Conservation (phyloP, 768 basidiomycete genomes). For the Leccinum obscurum region DNA sequence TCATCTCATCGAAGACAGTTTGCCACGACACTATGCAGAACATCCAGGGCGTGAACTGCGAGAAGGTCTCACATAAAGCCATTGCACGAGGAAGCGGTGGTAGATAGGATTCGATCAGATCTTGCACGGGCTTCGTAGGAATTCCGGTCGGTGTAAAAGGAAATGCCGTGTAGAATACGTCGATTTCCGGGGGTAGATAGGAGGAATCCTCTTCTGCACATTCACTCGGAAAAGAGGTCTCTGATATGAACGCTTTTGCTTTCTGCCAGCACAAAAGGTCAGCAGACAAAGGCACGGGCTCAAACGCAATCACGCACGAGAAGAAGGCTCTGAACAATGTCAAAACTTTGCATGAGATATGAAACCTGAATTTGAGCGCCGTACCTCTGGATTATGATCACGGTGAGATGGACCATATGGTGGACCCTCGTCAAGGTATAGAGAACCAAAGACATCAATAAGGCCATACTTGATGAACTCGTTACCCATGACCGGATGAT, state of each 20-base stretch:
- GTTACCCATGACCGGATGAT: neutral
- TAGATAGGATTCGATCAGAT: conserved; percentile 46
- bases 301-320: conserved; percentile 33
- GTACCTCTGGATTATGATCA: conserved; percentile 52
- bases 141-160: conserved; percentile 45
- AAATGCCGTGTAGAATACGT: conserved; percentile 43
- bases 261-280: conserved; percentile 3
- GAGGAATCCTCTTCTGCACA: conserved; percentile 40
- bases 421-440: conserved; percentile 42
- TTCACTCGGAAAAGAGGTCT: conserved; percentile 4
- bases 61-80: conserved; percentile 45
- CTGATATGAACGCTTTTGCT: conserved; percentile 10
- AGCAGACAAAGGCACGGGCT: neutral
- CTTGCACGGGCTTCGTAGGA: conserved; percentile 34
- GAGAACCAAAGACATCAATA: conserved; percentile 41
- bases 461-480: conserved; percentile 24
- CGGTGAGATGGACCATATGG: conserved; percentile 31
- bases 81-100: conserved; percentile 45
- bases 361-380: conserved; percentile 10
- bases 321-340: conserved; percentile 39
- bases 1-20: conserved; percentile 44
- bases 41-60: conserved; percentile 53
- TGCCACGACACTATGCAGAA: conserved; percentile 48
- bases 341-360: conserved; percentile 6
- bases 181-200: conserved; percentile 47